Base-by-base conservation (phyloP, 2,329 filamentous ascomycete genomes). In the Beauveria caledonica region DNA sequence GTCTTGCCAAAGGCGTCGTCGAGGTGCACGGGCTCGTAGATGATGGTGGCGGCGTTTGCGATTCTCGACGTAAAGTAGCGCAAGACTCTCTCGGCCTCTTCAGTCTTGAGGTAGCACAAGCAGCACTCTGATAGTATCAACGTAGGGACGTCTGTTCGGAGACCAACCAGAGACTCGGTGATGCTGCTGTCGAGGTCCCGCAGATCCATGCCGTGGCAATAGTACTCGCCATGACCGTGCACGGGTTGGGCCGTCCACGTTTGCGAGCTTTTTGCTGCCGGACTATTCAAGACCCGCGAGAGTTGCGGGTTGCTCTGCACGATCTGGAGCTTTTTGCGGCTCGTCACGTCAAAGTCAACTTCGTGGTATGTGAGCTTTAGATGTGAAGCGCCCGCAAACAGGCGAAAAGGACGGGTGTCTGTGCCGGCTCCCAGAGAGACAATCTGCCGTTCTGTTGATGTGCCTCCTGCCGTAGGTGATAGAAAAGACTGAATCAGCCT, bases 71-170 rank as follows among this genome's bases (percentile, higher is more conserved):
- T 78, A 67, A 93, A 91, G 71, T 84, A 86, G 17, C 77, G 72
- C 23, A 96, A 73, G 5, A 93, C 85, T 1, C 76, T 74, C 42
- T 80, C 78, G 0, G 92, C 87, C 56, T 86, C 81, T 0, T 80
- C 68, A 0, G 86, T 80, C 9, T 86, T 80, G 1, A 99, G 82
- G 69, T 99, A 99, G 71, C 94, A 90, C 36, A 99, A 81, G 71
- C 94, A 99, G 79, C 94, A 97, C 73, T 99, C 94, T 0, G 93
- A 97, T 7, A 99, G 80, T 25, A 99, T 74, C 9, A 99, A 76
- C 0, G 94, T 99, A 0, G 94, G 91, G 0, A 90, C 25, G 70
- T 83, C 67, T 66, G 74, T 69, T 76, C 82, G 66, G 76, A 85
- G 65, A 66, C 80, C 80, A 0, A 70, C 66, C 1, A 75, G 59